A percentile compares a stretch with the other conserved stretches of the same genome.
phyloP scores from a whole-genome alignment of 2,329 filamentous ascomycete genomes.

The Sclerotinia trifoliorum region DNA sequence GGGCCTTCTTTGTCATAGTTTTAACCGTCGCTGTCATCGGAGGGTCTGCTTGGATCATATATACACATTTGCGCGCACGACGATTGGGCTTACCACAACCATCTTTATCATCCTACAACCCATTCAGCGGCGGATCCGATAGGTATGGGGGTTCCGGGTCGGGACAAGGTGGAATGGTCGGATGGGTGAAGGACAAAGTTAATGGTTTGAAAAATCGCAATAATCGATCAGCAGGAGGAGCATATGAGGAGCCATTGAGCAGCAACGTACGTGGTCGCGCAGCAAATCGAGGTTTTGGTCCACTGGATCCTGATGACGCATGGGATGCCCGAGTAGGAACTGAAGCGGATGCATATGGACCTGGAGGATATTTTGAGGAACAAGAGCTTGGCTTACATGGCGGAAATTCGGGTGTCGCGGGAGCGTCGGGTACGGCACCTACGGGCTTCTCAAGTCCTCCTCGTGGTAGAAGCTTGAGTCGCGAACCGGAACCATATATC shows the following conservation, averaged over 20 bases:
- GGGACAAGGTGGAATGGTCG: constrained; percentile 61
- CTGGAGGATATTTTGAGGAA: constrained; percentile 70
- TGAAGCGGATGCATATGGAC: constrained; percentile 64
- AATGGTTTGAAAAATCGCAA: constrained; percentile 63
- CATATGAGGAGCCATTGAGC: constrained; percentile 61
- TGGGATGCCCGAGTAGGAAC: constrained; percentile 80
- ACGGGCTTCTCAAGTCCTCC: constrained; percentile 45
- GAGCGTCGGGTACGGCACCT: constrained; percentile 45
- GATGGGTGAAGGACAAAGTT: constrained; percentile 71
- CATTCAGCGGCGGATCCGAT: constrained; percentile 51
- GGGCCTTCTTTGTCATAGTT: constrained; percentile 72
- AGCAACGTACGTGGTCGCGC: constrained; percentile 42
- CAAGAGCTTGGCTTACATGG: constrained; percentile 62
- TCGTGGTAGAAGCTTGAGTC: constrained; percentile 45
- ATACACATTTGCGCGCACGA: constrained; percentile 69
- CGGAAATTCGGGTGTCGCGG: constrained; percentile 48
- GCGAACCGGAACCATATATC: constrained; percentile 46
- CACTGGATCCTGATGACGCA: constrained; percentile 78
- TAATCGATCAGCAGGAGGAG: constrained; percentile 64
- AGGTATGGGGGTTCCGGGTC: constrained; percentile 46
- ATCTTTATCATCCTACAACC: constrained; percentile 65
- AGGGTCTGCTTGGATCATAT: constrained; percentile 66
- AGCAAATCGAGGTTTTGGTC: constrained; percentile 58
- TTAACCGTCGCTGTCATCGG: constrained; percentile 58
- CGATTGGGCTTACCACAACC: constrained; percentile 74